Conservation (phyloP, 2,329 filamentous ascomycete genomes). For the Xylaria sp. region DNA sequence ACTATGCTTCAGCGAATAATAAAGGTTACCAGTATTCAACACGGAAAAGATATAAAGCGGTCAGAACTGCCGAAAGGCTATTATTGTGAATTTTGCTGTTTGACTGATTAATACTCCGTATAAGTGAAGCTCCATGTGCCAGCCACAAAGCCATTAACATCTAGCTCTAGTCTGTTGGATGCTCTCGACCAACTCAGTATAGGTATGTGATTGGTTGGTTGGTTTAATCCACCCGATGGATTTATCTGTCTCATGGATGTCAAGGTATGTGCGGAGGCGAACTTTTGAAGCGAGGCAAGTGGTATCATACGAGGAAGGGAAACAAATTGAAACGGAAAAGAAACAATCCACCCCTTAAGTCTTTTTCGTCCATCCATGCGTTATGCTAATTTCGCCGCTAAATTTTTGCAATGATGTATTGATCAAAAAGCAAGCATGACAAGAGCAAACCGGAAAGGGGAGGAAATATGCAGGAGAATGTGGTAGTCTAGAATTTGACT, state of each 20-base stretch:
- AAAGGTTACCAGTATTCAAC: background rate
- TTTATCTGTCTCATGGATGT: constrained; percentile 8
- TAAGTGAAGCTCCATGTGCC: constrained; percentile 21
- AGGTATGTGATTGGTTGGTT: background rate
- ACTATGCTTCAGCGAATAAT: background rate
- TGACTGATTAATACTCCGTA: constrained; percentile 3
- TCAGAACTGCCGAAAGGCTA: background rate
- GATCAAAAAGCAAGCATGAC: constrained; percentile 22
- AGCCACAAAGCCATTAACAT: constrained; percentile 25
- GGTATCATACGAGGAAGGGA: constrained; percentile 30
- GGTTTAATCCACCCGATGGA: constrained; percentile 11
- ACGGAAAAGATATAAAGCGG: background rate
- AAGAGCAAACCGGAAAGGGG: constrained; percentile 20
- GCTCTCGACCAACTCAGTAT: constrained; percentile 15
- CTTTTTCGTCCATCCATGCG: constrained; percentile 20
- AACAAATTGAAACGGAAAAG: constrained; percentile 9
- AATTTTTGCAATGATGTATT: constrained; percentile 1
- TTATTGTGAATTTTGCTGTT: background rate
- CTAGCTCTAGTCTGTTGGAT: constrained; percentile 15
- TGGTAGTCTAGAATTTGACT: constrained; percentile 19
- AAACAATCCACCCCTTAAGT: constrained; percentile 3
- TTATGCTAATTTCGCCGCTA: constrained; percentile 15
- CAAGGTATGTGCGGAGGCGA: constrained; percentile 9
- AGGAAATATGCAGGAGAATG: constrained; percentile 24
- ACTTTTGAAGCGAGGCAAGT: constrained; percentile 11